A percentile compares a stretch with the other conserved stretches of the same genome.
These are phyloP conservation scores for Raffaelea deltoideospora DNA, from an alignment of 2,329 filamentous ascomycete species.

Conservation along the genomic window DNA sequence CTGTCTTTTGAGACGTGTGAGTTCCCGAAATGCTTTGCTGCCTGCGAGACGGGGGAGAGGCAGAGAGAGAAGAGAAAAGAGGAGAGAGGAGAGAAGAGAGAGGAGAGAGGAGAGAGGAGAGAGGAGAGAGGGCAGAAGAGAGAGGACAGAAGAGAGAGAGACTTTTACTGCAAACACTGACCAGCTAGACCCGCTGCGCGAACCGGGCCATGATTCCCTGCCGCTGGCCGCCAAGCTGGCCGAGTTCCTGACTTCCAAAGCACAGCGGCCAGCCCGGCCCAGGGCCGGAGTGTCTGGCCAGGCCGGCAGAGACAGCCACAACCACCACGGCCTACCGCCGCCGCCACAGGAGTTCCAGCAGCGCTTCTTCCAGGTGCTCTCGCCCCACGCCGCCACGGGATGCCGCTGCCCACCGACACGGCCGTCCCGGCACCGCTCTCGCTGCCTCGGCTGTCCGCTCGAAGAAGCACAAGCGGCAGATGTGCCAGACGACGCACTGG, in stretches of 20 bases:
- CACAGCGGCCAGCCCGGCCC: no score
- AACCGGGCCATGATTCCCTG: no score
- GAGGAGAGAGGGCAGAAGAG: no score
- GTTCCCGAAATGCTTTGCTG: neutral
- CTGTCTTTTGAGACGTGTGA: constrained; percentile 10
- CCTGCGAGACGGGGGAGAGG: neutral
- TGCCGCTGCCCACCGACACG: constrained; percentile 7
- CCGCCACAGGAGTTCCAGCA: constrained; percentile 1
- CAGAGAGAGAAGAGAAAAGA: neutral
- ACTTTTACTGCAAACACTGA: no score
- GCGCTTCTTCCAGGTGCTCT: constrained; percentile 8
- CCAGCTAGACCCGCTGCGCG: no score
- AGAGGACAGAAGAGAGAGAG: no score
- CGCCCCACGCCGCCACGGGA: constrained; percentile 3
- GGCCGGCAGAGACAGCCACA: no score
- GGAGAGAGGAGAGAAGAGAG: neutral
- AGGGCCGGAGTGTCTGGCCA: no score
- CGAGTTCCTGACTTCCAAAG: neutral
- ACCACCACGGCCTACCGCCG: no score
- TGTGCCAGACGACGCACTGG: no score
- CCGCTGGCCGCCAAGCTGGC: constrained; percentile 1
- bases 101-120: neutral
- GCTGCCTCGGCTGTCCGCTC: neutral
- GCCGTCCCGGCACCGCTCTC: no score
- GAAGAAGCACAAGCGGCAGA: no score